Evolutionary conservation across 768 basidiomycete species (phyloP), one percentile per base, ranked within the genome.

Genomic region (Rhodocollybia butyracea): DNA sequence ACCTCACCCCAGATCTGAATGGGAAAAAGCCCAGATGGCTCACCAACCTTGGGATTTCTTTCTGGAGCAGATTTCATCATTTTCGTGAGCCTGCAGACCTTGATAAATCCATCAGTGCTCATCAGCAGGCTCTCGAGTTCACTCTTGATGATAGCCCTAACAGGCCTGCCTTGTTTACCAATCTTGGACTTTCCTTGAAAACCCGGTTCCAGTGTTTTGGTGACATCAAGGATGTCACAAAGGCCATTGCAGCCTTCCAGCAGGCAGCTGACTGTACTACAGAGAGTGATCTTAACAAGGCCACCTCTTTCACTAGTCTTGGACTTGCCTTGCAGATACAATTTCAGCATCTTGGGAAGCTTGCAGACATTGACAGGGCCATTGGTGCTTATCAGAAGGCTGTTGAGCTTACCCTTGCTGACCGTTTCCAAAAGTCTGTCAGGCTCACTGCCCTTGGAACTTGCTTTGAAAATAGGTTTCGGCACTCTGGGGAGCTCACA

Each of bases 1-100:
- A 52, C 4, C 59, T 60, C 42, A 54, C 59, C 31, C 51, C 59
- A 2, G 50, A n/a, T n/a, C n/a, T n/a, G n/a, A n/a, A n/a, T n/a
- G n/a, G n/a, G n/a, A n/a, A n/a, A n/a, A n/a, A n/a, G n/a, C n/a
- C n/a, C n/a, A n/a, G n/a, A n/a, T n/a, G n/a, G n/a, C n/a, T n/a
- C n/a, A n/a, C n/a, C n/a, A n/a, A n/a, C n/a, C n/a, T n/a, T n/a
- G n/a, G n/a, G n/a, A n/a, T n/a, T n/a, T n/a, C n/a, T n/a, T n/a
- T n/a, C n/a, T n/a, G n/a, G n/a, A n/a, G n/a, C n/a, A n/a, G n/a
- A n/a, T n/a, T n/a, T n/a, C n/a, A n/a, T n/a, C n/a, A n/a, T n/a
- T n/a, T n/a, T n/a, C n/a, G n/a, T n/a, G n/a, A n/a, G n/a, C n/a
- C n/a, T n/a, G n/a, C n/a, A n/a, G n/a, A n/a, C n/a, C n/a, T n/a